Percentiles rank a stretch among this genome's conserved stretches.
These are phyloP conservation scores for Capillidium rhysosporum DNA, from an alignment of 371 early-diverging fungal species.

Conservation along the genomic window DNA sequence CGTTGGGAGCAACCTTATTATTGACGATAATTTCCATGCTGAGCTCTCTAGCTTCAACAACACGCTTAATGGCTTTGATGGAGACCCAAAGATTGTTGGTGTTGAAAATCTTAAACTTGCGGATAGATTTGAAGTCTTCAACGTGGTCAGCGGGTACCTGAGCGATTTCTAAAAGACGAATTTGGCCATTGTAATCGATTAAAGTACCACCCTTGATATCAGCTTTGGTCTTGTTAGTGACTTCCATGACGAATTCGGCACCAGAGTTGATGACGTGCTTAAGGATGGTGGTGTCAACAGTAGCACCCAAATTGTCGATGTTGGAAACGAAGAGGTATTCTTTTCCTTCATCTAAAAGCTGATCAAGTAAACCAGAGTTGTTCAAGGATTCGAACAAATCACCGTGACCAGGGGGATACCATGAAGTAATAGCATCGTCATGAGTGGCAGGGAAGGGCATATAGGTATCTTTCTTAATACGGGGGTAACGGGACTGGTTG, in stretches of 20 bases:
- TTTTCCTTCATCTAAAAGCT: slow-evolving; percentile 90
- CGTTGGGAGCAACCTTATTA: slow-evolving; percentile 56
- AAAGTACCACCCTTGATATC: slow-evolving; percentile 99
- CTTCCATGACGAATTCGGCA: slow-evolving; percentile 98
- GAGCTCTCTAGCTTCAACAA: slow-evolving; percentile 62
- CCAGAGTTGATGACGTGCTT: slow-evolving; percentile 77
- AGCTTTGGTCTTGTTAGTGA: slow-evolving; percentile 98
- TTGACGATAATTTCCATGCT: slow-evolving; percentile 97
- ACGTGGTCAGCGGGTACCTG: slow-evolving; percentile 96
- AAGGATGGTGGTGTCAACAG: slow-evolving; percentile 87
- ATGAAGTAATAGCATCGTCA: slow-evolving; percentile 17
- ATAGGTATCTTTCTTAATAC: slow-evolving; percentile 86
- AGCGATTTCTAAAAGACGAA: slow-evolving; percentile 97
- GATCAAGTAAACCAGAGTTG: slow-evolving; percentile 90
- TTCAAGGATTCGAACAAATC: slow-evolving; percentile 91
- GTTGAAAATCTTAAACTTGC: slow-evolving; percentile 99
- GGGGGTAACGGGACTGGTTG: slow-evolving; percentile 94
- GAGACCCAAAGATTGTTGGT: slow-evolving; percentile 98
- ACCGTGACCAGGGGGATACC: slow-evolving; percentile 99
- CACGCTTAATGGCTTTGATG: slow-evolving; percentile 86
- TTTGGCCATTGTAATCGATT: slow-evolving; percentile 89
- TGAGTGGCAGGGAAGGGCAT: slow-evolving; percentile 64
- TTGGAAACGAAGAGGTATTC: slow-evolving; percentile 94
- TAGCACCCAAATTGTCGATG: slow-evolving; percentile 96
- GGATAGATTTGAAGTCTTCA: slow-evolving; percentile 97